A percentile compares a stretch with the other conserved stretches of the same genome.
Evolutionary conservation across 1,284 basidiomycete genomes (phyloP).

Genomic region (Ceratobasidium sp.): DNA sequence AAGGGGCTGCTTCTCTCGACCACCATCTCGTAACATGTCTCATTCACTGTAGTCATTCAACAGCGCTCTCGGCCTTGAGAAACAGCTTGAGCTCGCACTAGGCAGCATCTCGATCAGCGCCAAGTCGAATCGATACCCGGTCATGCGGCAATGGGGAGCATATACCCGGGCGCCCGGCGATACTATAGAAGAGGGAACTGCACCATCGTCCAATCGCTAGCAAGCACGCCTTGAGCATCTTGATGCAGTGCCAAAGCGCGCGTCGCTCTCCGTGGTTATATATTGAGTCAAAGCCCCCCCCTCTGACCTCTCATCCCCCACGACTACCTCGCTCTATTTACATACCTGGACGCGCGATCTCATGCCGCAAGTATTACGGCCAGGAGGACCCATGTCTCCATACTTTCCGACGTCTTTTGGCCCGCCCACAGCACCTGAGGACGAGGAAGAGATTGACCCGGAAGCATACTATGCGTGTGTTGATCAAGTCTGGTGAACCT

Average conservation of each 20-base stretch:
- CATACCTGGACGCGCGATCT: neutral
- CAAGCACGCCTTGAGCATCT: neutral
- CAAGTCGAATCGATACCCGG: too few species aligned
- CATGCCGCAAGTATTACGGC: neutral
- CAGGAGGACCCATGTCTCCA: too few species aligned
- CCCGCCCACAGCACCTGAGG: neutral
- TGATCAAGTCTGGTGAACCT: constrained; percentile 34
- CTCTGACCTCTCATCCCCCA: neutral
- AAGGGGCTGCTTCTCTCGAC: too few species aligned
- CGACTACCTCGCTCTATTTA: too few species aligned
- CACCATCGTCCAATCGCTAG: neutral
- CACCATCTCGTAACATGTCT: too few species aligned
- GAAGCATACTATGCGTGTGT: constrained; percentile 19
- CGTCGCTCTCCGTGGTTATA: neutral
- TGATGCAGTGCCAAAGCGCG: neutral
- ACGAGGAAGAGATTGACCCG: constrained; percentile 28
- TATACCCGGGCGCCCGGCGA: too few species aligned
- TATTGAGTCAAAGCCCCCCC: neutral
- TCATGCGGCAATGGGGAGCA: too few species aligned
- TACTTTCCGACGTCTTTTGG: neutral
- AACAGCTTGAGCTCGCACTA: too few species aligned
- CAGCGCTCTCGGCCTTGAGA: too few species aligned
- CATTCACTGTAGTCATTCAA: too few species aligned
- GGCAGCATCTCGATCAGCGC: too few species aligned
- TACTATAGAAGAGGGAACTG: neutral